Evolutionary conservation across 768 basidiomycete species (phyloP), one percentile per base, ranked within the genome.

Genomic region (Crucibulum laeve): DNA sequence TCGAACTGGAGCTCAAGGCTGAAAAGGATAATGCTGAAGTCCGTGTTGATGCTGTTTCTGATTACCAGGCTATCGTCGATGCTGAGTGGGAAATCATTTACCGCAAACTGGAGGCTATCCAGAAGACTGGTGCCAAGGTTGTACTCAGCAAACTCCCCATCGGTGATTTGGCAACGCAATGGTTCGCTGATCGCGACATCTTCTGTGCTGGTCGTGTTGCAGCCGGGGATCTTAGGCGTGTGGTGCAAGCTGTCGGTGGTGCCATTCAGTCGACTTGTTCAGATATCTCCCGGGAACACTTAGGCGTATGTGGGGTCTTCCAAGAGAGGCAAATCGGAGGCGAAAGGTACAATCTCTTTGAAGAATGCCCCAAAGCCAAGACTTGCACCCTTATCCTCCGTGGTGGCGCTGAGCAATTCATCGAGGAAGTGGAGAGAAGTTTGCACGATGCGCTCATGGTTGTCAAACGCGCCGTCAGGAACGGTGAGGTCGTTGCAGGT

Each of bases 11-110:
- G 65, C 74, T 99, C 53, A 99, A 99, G 67, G 96, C 96, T 0
- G 96, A 99, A 68, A 94, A 98, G 64, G 96, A 99, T 64, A 99
- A 99, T 52, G 96, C 96, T 3, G 96, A 99, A 66, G 91, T 99
- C 32, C 83, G 96, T 25, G 92, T 99, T 14, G 92, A 98, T 57
- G 86, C 87, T 13, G 95, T 99, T 19, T 86, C 92, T 14, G 96
- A 99, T 59, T 99, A 99, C 60, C 96, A 99, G 66, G 93, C 95
- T 4, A 97, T 99, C 56, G 96, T 99, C 42, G 93, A 99, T 61
- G 96, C 96, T 8, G 96, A 99, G 62, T 99, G 96, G 96, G 90
- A 95, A 56, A 98, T 99, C 64, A 99, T 99, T 56, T 98, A 95
- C 70, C 81, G 88, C 53, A 99, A 99, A 66, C 74, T 99, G 13